Evolutionary conservation across 768 basidiomycete species (phyloP).

Genomic region (Pulveroboletus ravenelii): DNA sequence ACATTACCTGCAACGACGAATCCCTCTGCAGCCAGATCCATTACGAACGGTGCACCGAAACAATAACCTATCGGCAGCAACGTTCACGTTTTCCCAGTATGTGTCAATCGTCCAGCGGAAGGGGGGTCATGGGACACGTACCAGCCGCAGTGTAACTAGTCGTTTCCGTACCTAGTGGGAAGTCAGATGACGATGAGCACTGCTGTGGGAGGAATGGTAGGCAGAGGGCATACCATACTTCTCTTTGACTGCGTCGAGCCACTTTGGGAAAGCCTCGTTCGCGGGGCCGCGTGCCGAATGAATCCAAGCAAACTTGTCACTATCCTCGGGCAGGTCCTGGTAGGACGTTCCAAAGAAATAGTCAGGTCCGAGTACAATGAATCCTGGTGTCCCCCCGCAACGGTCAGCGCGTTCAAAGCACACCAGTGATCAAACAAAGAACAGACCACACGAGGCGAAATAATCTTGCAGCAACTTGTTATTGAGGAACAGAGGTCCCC

Average conservation of each 20-base stretch:
- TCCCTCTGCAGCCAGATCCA: not conserved
- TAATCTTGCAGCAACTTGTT: too few species aligned
- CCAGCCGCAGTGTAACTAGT: constrained; percentile 42
- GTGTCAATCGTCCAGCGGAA: too few species aligned
- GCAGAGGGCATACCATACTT: constrained; percentile 36
- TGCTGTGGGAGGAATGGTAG: not conserved
- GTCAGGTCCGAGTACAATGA: constrained; percentile 53
- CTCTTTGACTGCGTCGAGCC: constrained; percentile 47
- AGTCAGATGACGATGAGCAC: not conserved
- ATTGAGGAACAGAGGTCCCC: too few species aligned
- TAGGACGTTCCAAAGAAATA: constrained; percentile 53
- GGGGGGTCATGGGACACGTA: constrained; percentile 14
- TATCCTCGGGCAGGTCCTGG: constrained; percentile 28
- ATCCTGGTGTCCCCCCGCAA: constrained; percentile 35
- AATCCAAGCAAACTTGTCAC: constrained; percentile 39
- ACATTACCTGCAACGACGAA: not conserved
- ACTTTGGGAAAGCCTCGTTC: constrained; percentile 38
- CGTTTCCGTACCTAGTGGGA: constrained; percentile 23
- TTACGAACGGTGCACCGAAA: constrained; percentile 25
- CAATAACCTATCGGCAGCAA: not conserved
- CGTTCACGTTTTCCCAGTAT: not conserved
- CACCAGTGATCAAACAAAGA: not conserved
- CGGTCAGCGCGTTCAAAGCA: not conserved
- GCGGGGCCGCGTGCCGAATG: constrained; percentile 30
- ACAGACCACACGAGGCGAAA: constrained; percentile 36